These are phyloP conservation scores for Phytophthora macrochlamydospora DNA, from an alignment of 352 stramenopile species.

Conservation along the genomic window DNA sequence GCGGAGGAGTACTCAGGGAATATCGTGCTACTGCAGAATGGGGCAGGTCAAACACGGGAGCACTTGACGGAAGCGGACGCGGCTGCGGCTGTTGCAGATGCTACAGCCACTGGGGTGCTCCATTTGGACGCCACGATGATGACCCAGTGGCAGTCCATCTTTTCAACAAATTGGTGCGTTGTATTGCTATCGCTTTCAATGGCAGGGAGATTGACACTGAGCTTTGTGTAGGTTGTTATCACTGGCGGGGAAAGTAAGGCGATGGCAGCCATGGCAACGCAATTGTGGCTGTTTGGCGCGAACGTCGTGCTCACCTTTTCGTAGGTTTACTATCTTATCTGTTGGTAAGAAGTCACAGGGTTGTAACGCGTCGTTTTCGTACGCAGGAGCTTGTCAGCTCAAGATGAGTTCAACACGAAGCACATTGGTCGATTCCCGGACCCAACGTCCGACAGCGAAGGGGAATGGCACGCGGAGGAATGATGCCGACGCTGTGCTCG, in stretches of 20 bases:
- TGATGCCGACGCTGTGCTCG: constrained; percentile 57
- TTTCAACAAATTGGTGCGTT: constrained; percentile 68
- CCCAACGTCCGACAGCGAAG: constrained; percentile 26
- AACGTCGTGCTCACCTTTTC: constrained; percentile 72
- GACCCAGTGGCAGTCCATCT: constrained; percentile 40
- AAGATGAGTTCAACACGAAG: constrained; percentile 62
- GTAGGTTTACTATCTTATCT: constrained; percentile 39
- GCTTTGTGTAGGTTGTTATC: constrained; percentile 51
- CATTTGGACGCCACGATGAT: constrained; percentile 29
- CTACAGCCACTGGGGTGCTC: constrained; percentile 19
- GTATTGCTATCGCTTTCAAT: constrained; percentile 6
- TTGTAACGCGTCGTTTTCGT: constrained; percentile 3
- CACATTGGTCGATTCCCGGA: constrained; percentile 60
- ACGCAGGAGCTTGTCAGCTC: constrained; percentile 40
- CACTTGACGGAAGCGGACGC: constrained; percentile 7
- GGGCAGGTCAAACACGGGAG: not conserved
- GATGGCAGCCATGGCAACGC: constrained; percentile 54
- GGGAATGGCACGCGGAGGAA: constrained; percentile 51
- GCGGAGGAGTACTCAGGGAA: constrained; percentile 27
- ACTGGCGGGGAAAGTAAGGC: constrained; percentile 59
- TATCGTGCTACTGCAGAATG: constrained; percentile 21
- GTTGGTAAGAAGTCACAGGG: not conserved
- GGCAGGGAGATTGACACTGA: not conserved
- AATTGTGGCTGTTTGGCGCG: constrained; percentile 69
- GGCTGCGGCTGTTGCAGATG: constrained; percentile 6